Base-by-base conservation (phyloP, 768 basidiomycete genomes). In the Grammothele lineata region DNA sequence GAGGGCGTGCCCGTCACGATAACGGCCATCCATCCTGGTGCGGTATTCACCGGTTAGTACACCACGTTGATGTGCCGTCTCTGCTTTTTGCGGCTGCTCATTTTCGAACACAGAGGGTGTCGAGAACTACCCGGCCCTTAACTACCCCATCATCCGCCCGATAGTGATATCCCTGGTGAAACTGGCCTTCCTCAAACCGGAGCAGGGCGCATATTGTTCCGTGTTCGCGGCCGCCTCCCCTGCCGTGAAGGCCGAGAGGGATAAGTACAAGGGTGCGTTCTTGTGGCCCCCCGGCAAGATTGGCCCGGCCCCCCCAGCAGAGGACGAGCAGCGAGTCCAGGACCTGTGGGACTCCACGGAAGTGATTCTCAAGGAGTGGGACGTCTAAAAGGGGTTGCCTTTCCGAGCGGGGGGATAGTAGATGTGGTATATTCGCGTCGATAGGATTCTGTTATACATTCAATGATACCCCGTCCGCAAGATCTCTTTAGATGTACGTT, bases 11-110 rank as follows among this genome's bases (percentile, higher is more conserved):
- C 52, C 64, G 71, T 75, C 64, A 75, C 55, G 3, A 65, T 58
- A 21, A 61, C 76, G 15, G 51, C 70, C 0, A 39, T 76, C 1
- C 69, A 75, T 51, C 76, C 76, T 0, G 76, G 76, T 2, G 45
- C 51, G 1, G 68, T 75, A 2, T 47, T 57, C 19, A 72, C 75
- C 2, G 66, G 69, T 65, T n/a, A 43, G 14, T 54, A 39, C 25
- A 27, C 27, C 21, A 0, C 33, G 19, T n/a, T 18, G 10, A 24
- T 36, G 38, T 19, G 2, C 33, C 8, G 4, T 36, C 25, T 2
- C 1, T 1, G 12, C 19, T 27, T 6, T 10, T 30, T 21, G 10
- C 6, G 19, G 9, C 5, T 33, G 11, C 22, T 17, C 27, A 30
- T 30, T 14, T n/a, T n/a, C n/a, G n/a, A n/a, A n/a, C 11, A 25